Conservation (phyloP, 768 basidiomycete species). For the Cyclocybe cylindracea region DNA sequence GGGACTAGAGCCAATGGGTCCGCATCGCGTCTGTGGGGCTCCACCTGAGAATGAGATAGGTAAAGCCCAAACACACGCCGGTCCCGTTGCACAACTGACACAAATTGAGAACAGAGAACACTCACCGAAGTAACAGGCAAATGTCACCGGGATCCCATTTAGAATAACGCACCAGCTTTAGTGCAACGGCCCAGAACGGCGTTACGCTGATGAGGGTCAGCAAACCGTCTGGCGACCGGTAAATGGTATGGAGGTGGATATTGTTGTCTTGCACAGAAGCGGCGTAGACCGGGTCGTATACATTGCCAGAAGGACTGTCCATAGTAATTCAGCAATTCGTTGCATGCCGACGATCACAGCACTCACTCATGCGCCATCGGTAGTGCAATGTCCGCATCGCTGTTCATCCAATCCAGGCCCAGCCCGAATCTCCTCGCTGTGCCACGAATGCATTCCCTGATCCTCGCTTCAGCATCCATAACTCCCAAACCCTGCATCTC, state of each 20-base stretch:
- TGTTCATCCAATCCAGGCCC: conserved; percentile 79
- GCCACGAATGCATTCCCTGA: conserved; percentile 54
- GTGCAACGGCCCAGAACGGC: conserved; percentile 71
- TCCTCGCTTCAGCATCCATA: conserved; percentile 51
- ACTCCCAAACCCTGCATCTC: conserved; percentile 53
- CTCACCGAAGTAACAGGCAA: conserved; percentile 63
- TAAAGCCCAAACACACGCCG: too few relatives aligned
- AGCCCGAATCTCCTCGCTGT: conserved; percentile 52
- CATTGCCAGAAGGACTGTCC: conserved; percentile 24
- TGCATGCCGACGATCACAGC: neutral
- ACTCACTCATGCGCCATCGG: conserved; percentile 67
- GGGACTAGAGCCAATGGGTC: too few relatives aligned
- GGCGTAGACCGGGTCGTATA: conserved; percentile 62
- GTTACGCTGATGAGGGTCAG: conserved; percentile 61
- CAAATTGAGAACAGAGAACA: conserved; percentile 10
- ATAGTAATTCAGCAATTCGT: too few relatives aligned
- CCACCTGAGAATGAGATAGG: too few relatives aligned
- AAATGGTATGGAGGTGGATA: conserved; percentile 55
- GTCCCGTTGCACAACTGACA: too few relatives aligned
- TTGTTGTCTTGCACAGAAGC: conserved; percentile 55
- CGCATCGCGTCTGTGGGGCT: too few relatives aligned
- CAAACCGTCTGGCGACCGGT: conserved; percentile 48
- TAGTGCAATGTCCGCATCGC: conserved; percentile 69
- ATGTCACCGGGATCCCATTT: conserved; percentile 67
- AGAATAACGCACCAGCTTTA: conserved; percentile 70